Percentiles rank a stretch among this genome's conserved stretches.
Conservation (phyloP, 768 basidiomycete genomes). For the Tulasnella sp. region DNA sequence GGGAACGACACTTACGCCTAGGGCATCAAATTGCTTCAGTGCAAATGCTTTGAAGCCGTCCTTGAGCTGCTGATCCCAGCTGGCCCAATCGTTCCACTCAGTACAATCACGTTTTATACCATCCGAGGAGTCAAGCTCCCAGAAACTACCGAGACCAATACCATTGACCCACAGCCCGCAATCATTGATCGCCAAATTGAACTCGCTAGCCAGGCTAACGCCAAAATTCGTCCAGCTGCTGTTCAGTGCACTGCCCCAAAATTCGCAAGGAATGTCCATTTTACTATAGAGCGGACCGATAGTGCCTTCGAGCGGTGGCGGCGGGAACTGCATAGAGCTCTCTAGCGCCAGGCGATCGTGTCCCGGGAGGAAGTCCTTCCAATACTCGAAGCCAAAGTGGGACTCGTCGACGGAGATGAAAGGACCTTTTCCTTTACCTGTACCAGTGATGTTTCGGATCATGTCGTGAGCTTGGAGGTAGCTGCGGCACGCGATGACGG, state of each 20-base stretch:
- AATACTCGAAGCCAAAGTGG: too few species aligned
- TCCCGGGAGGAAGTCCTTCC: slow-evolving; percentile 69
- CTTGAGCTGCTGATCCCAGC: slow-evolving; percentile 61
- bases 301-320: slow-evolving; percentile 81
- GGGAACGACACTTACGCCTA: slow-evolving; percentile 54
- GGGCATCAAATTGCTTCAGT: slow-evolving; percentile 83
- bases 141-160: slow-evolving; percentile 65
- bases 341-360: slow-evolving; percentile 82
- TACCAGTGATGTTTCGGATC: slow-evolving; percentile 75
- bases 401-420: too few species aligned
- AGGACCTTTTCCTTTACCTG: slow-evolving; percentile 82
- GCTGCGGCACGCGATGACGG: slow-evolving; percentile 39
- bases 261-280: slow-evolving; percentile 58
- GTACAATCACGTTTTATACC: slow-evolving; percentile 52
- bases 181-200: slow-evolving; percentile 38
- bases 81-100: slow-evolving; percentile 69
- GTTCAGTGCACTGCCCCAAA: slow-evolving; percentile 73
- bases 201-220: slow-evolving; percentile 81
- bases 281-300: slow-evolving; percentile 60
- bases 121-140: too few species aligned
- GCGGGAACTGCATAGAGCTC: too few species aligned
- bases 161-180: slow-evolving; percentile 44
- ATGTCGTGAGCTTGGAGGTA: slow-evolving; percentile 82
- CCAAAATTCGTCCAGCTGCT: slow-evolving; percentile 75
- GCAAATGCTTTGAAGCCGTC: slow-evolving; percentile 65